phyloP scores from a whole-genome alignment of 805 yeast genomes.

The Candida tibetensis region DNA sequence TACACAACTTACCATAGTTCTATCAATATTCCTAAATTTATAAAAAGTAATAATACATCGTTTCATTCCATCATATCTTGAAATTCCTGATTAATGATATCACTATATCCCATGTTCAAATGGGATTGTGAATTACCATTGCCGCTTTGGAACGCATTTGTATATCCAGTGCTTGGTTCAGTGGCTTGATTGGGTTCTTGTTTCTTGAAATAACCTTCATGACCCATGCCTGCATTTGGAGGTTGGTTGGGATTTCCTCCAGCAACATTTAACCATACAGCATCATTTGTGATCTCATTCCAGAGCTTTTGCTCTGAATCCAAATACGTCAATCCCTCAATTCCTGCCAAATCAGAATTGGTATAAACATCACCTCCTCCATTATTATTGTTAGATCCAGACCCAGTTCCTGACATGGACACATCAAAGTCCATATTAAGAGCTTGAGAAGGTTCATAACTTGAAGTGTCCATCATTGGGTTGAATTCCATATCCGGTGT shows the following conservation, averaged over 20 bases:
- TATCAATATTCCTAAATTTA: background rate
- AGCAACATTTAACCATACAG: conserved; percentile 59
- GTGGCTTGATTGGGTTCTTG: conserved; percentile 1
- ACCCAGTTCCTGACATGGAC: conserved; percentile 7
- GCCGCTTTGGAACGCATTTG: background rate
- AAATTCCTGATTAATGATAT: conserved; percentile 38
- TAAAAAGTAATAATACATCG: background rate
- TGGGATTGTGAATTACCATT: background rate
- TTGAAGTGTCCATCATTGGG: background rate
- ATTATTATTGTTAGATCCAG: conserved; percentile 1
- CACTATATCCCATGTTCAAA: conserved; percentile 28
- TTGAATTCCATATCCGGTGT: background rate
- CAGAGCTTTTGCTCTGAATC: conserved; percentile 55
- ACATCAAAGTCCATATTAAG: conserved; percentile 10
- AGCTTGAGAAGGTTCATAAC: background rate
- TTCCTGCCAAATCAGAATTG: conserved; percentile 38
- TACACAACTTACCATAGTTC: background rate
- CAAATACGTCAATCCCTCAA: conserved; percentile 41
- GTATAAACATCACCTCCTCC: conserved; percentile 29
- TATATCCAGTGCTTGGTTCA: background rate
- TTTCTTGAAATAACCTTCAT: conserved; percentile 10
- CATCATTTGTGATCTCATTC: conserved; percentile 76
- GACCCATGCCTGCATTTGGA: conserved; percentile 9
- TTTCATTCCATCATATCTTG: conserved; percentile 18
- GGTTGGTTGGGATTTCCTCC: conserved; percentile 22